A percentile compares a stretch with the other conserved stretches of the same genome.
Conservation (phyloP, 1,284 basidiomycete genomes). For the Flammula alnicola region DNA sequence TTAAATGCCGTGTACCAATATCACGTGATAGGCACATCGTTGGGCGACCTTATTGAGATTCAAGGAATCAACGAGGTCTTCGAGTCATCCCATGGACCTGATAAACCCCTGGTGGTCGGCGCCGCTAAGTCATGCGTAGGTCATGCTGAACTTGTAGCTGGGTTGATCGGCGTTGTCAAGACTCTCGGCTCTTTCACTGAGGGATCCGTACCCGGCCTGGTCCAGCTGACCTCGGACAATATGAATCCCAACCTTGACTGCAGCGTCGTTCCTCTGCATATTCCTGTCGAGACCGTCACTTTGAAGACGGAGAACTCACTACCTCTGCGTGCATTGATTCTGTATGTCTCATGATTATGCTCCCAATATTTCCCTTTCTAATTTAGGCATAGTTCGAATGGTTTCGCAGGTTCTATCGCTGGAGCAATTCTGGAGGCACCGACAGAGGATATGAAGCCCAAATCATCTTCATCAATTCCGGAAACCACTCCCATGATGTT, state of each 20-base stretch:
- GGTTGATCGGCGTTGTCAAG: conserved; percentile 38
- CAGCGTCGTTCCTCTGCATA: conserved; percentile 33
- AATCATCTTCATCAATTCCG: conserved; percentile 17
- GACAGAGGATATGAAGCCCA: conserved; percentile 22
- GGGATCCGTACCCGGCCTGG: conserved; percentile 35
- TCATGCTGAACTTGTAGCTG: conserved; percentile 39
- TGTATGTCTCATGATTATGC: conserved; percentile 28
- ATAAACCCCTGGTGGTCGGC: conserved; percentile 36
- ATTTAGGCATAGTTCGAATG: conserved; percentile 33
- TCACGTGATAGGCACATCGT: conserved; percentile 30
- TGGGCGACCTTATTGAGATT: conserved; percentile 42
- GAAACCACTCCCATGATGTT: conserved; percentile 31
- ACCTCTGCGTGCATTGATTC: conserved; percentile 32
- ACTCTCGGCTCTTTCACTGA: conserved; percentile 32
- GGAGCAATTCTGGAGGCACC: conserved; percentile 38
- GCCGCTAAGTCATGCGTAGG: conserved; percentile 40
- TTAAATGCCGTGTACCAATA: background rate
- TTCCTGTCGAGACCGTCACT: conserved; percentile 28
- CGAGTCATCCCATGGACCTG: conserved; percentile 31
- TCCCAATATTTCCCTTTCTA: background rate
- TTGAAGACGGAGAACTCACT: conserved; percentile 23
- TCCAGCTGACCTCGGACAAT: conserved; percentile 33
- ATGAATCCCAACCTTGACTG: conserved; percentile 40
- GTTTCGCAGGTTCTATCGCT: conserved; percentile 41
- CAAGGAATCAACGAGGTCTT: conserved; percentile 42